Evolutionary conservation across 345 rosid species (phyloP), one percentile per base, ranked within the genome.

Genomic region (Melaleuca quinquenervia): DNA sequence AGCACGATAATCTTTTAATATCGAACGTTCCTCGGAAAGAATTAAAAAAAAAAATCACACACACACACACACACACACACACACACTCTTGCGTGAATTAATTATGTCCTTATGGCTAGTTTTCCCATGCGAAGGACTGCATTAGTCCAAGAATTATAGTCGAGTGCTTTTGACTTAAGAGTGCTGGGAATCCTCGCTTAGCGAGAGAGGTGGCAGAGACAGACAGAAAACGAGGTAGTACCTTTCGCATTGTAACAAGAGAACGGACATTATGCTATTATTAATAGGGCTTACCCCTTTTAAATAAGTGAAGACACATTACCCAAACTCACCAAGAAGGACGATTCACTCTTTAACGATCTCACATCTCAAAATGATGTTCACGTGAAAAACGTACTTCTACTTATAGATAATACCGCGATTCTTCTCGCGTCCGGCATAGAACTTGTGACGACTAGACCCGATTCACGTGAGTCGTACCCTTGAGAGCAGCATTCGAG

Each of bases 381-480:
- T 70, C 78, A 36, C 48, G 1, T 24, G 24, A 5, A 8, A 16
- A 32, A 32, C 3, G 48, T 70, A 70, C 78, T 70, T 70, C 36
- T 8, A 8, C 3, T 32, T 20, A 10, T 11, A 3, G 7, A 32
- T 32, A 32, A 70, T 41, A 32, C 24, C 48, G 4, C 13, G 4
- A 0, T 8, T 0, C 22, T 64, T 8, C 10, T 64, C 76, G 32
- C 45, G 6, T 22, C 16, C 22, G 11, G 7, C 3, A 29, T 10
- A 15, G 11, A 0, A 32, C 76, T 62, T 6, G 44, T 3, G 3
- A 15, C 36, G 1, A 3, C 1, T 1, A 7, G 6, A 1, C 20
- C 1, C 1, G 11, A 64, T 16, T 64, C 78, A 36, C 45, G 7
- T 3, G 48, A 21, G 48, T 5, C 24, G 24, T 32, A 32, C 44